Conservation (phyloP, 2,329 filamentous ascomycete genomes). For the Diplodia corticola region DNA sequence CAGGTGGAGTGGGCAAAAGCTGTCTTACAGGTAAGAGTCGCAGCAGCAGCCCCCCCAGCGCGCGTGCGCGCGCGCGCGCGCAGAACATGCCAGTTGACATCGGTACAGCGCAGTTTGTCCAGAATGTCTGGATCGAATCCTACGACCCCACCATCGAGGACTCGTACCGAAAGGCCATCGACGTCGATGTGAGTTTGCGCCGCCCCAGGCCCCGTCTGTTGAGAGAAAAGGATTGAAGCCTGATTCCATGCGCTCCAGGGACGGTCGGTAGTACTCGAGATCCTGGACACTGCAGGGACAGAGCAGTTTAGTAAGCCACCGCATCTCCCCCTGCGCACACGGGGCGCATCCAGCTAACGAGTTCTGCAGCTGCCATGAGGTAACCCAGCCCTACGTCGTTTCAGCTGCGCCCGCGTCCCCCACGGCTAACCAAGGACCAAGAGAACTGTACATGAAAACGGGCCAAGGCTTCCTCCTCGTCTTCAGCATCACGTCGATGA, state of each 20-base stretch:
- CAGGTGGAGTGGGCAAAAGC: conserved; percentile 88
- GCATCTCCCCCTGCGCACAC: not conserved
- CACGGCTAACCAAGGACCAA: conserved; percentile 31
- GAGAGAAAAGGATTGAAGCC: not conserved
- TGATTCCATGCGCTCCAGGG: conserved; percentile 54
- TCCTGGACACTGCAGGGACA: conserved; percentile 87
- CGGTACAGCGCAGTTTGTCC: conserved; percentile 75
- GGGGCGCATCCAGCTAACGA: conserved; percentile 13
- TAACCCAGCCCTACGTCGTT: conserved; percentile 35
- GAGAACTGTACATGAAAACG: conserved; percentile 90
- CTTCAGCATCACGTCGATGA: conserved; percentile 84
- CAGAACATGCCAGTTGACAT: conserved; percentile 17
- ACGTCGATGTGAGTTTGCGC: conserved; percentile 73
- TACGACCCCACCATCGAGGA: conserved; percentile 65
- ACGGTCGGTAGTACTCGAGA: conserved; percentile 85
- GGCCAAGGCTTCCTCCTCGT: conserved; percentile 89
- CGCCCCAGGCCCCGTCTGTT: conserved; percentile 2
- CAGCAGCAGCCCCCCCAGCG: too few relatives aligned
- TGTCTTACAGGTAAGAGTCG: conserved; percentile 74
- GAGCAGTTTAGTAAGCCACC: conserved; percentile 82
- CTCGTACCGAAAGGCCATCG: conserved; percentile 60
- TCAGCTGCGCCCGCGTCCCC: conserved; percentile 7
- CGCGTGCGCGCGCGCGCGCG: conserved; percentile 9
- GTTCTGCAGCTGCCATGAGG: conserved; percentile 56
- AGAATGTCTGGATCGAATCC: conserved; percentile 88